Evolutionary conservation across 2,329 filamentous ascomycete species (phyloP).

Genomic region (Penicillium sp.): DNA sequence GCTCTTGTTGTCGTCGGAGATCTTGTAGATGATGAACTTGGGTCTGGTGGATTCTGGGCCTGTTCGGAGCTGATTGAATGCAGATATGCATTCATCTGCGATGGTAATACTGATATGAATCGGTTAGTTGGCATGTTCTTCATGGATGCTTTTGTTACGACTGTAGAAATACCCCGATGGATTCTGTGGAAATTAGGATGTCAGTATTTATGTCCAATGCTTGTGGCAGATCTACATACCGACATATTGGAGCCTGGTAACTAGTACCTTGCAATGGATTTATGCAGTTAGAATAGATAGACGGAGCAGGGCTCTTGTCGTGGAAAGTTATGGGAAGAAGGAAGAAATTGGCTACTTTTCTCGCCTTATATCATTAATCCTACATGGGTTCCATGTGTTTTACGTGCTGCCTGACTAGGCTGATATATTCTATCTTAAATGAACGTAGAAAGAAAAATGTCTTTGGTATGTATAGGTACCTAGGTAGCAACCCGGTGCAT

Average conservation of each 20-base stretch:
- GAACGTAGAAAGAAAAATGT: not conserved
- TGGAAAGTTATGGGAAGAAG: not conserved
- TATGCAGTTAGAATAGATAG: not conserved
- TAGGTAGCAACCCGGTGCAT: not conserved
- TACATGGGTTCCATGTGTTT: not conserved
- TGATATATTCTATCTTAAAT: not conserved
- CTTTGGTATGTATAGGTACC: not conserved
- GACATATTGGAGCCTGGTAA: not conserved
- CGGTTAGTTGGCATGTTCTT: not conserved
- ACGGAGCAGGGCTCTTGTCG: not conserved
- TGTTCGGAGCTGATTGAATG: constrained; percentile 32
- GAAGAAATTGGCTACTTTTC: not conserved
- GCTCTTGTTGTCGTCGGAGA: constrained; percentile 36
- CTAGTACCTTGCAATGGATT: not conserved
- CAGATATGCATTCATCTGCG: constrained; percentile 28
- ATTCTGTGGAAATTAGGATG: not conserved
- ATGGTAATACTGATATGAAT: not conserved
- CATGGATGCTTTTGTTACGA: not conserved
- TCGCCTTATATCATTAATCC: not conserved
- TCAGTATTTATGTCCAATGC: not conserved
- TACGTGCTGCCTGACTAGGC: not conserved
- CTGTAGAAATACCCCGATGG: not conserved
- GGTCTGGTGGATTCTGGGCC: constrained; percentile 39
- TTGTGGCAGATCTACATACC: not conserved
- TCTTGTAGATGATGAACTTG: constrained; percentile 49